phyloP scores from a whole-genome alignment of 129 eudicot species.

The Calendula officinalis region DNA sequence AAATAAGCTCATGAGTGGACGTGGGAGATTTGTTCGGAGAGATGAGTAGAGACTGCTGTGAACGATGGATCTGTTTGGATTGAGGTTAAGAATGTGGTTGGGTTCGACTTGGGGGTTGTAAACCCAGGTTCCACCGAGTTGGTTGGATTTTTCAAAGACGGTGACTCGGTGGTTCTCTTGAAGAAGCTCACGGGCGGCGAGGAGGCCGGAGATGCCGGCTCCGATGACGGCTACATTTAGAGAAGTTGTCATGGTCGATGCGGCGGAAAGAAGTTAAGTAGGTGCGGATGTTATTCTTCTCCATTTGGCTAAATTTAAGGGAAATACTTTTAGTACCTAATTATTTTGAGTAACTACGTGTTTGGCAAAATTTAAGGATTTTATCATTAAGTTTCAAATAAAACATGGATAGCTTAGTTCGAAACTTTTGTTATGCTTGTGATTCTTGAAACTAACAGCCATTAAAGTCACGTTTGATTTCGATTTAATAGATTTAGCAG shows the following conservation, averaged over 20 bases:
- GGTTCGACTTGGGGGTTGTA: conserved; percentile 39
- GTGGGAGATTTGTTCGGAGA: conserved; percentile 70
- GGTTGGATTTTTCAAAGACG: conserved; percentile 43
- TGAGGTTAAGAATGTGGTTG: conserved; percentile 37
- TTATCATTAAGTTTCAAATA: too few relatives aligned
- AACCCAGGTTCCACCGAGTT: conserved; percentile 10
- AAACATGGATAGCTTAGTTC: too few relatives aligned
- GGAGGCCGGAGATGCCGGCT: conserved; percentile 57
- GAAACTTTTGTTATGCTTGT: too few relatives aligned
- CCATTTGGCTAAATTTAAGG: too few relatives aligned
- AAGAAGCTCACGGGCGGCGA: conserved; percentile 54
- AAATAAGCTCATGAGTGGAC: conserved; percentile 56
- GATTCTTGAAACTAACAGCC: too few relatives aligned
- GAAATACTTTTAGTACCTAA: too few relatives aligned
- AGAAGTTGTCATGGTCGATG: conserved; percentile 17
- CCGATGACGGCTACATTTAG: conserved; percentile 68
- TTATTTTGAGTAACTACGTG: too few relatives aligned
- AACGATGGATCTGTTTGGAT: conserved; percentile 49
- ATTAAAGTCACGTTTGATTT: too few relatives aligned
- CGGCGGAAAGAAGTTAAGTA: background rate
- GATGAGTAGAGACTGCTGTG: conserved; percentile 72
- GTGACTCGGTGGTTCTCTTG: conserved; percentile 46
- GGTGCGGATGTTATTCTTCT: background rate
- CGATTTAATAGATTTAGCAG: too few relatives aligned
- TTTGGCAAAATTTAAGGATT: too few relatives aligned